A percentile compares a stretch with the other conserved stretches of the same genome.
These are phyloP conservation scores for Lojkania enalia DNA, from an alignment of 2,329 filamentous ascomycete genomes.

Conservation along the genomic window DNA sequence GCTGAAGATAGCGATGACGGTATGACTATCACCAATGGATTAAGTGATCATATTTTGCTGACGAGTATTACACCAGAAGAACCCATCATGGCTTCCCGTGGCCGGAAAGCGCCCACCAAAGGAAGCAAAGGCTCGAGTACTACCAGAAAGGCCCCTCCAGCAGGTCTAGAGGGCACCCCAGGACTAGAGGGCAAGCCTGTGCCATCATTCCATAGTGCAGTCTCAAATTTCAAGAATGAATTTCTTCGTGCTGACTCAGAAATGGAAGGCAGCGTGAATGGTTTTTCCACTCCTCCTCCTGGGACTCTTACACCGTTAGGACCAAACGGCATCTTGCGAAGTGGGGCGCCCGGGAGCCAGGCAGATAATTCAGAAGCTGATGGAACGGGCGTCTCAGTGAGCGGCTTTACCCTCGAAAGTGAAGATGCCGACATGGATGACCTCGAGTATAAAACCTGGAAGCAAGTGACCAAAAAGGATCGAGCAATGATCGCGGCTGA, in stretches of 20 bases:
- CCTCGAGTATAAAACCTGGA: conserved; percentile 93
- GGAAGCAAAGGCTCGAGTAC: conserved; percentile 67
- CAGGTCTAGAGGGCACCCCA: conserved; percentile 78
- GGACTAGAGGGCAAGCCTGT: conserved; percentile 74
- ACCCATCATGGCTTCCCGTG: conserved; percentile 96
- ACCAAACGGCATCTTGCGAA: conserved; percentile 66
- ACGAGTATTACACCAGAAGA: conserved; percentile 53
- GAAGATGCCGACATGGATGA: conserved; percentile 87
- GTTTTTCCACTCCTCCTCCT: conserved; percentile 80
- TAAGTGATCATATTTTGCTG: conserved; percentile 2
- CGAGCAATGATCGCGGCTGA: conserved; percentile 84
- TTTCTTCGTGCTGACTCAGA: conserved; percentile 72
- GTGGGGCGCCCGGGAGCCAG: conserved; percentile 66
- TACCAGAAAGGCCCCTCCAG: conserved; percentile 72
- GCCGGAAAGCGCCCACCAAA: conserved; percentile 80
- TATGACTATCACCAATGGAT: conserved; percentile 19
- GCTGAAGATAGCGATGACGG: conserved; percentile 89
- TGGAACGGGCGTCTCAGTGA: conserved; percentile 66
- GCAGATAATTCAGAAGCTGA: conserved; percentile 87
- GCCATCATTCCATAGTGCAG: conserved; percentile 57
- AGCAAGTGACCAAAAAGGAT: conserved; percentile 97
- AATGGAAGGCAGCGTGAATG: conserved; percentile 77
- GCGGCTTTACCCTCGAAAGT: conserved; percentile 66
- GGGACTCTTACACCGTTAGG: conserved; percentile 78
- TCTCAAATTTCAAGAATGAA: conserved; percentile 56